Base-by-base conservation (phyloP, 208 protist genomes). In the Trypanosoma grayi region DNA sequence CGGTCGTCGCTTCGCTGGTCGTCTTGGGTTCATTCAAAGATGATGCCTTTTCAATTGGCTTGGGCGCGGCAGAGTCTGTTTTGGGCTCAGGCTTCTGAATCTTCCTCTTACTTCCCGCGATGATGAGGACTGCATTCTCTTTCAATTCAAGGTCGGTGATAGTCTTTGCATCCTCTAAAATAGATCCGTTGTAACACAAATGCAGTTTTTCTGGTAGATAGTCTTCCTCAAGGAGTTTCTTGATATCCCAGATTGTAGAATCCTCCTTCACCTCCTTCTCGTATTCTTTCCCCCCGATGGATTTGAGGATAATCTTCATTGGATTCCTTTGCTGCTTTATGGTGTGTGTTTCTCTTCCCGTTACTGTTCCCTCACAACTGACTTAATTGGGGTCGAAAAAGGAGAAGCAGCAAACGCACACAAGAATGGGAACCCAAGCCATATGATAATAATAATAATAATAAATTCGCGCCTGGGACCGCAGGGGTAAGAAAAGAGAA, bases 291-390 rank as follows among this genome's bases (percentile, higher is more conserved):
- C 84, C 81, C 0, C 65, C 67, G 36, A 92, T 59, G 9, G 68
- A 85, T 46, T 90, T 90, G 13, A 92, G 77, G 40, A 89, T 60
- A 33, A 95, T 58, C 63, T 88, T 89, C 87, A 94, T 90, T 20
- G 45, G 41, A 50, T 50, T 36, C 28, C 45, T 25, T 52, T 65
- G 30, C 34, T 22, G 25, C 41, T 30, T 4, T 27, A 1, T 33
- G 18, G 2, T 52, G 18, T 14, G 45, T 34, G 24, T 34, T 16
- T 36, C 31, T 44, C 24, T 46, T n/a, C n/a, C n/a, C n/a, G n/a
- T n/a, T n/a, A n/a, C n/a, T n/a, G n/a, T n/a, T n/a, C n/a, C n/a
- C n/a, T n/a, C n/a, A n/a, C n/a, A n/a, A n/a, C n/a, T n/a, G n/a
- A n/a, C n/a, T n/a, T n/a, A n/a, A n/a, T n/a, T n/a, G n/a, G n/a